Evolutionary conservation across 164 flowering plant species (phyloP).

Genomic region (Annona squamosa): DNA sequence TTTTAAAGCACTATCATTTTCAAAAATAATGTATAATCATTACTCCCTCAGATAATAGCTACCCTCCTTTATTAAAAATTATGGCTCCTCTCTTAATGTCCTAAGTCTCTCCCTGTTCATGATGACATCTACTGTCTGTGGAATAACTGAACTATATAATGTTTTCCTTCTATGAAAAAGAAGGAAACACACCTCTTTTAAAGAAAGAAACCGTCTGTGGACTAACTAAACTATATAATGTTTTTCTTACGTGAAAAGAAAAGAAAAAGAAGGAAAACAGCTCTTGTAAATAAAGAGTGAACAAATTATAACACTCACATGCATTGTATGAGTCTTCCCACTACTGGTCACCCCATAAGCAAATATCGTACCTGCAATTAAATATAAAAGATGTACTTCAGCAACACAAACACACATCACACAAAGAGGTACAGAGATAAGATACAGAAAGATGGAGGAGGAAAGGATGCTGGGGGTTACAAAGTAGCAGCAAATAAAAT

Average conservation of each 20-base stretch:
- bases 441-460: neutral
- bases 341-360: constrained; percentile 99
- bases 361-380: constrained; percentile 65
- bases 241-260: neutral
- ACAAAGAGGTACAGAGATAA: neutral
- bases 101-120: too few relatives aligned
- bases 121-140: too few relatives aligned
- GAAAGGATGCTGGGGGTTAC: too few relatives aligned
- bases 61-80: too few relatives aligned
- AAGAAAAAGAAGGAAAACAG: neutral
- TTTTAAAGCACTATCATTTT: too few relatives aligned
- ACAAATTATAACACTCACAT: constrained; percentile 39
- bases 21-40: too few relatives aligned
- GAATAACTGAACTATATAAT: too few relatives aligned
- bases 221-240: neutral
- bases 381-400: neutral
- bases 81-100: too few relatives aligned
- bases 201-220: neutral
- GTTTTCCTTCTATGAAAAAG: too few relatives aligned
- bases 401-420: neutral
- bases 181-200: too few relatives aligned
- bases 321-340: constrained; percentile 96
- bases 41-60: too few relatives aligned
- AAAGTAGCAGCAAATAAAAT: too few relatives aligned
- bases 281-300: neutral